Evolutionary conservation across 257 asterid species (phyloP).

Genomic region (Plantago elongata): DNA sequence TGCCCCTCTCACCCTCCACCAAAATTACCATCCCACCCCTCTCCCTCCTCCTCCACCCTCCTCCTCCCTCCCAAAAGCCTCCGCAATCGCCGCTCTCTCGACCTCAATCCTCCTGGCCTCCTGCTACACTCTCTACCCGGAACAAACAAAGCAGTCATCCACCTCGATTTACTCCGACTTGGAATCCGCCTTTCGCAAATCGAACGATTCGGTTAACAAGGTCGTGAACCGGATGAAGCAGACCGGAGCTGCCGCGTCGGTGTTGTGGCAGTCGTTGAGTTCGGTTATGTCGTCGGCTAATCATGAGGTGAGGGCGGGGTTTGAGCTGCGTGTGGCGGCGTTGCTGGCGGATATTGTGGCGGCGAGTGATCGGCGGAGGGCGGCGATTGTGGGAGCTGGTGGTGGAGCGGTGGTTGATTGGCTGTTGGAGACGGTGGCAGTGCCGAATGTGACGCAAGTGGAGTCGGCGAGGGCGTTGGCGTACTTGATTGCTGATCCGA

Average conservation of each 20-base stretch:
- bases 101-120: constrained; percentile 50
- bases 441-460: constrained; percentile 64
- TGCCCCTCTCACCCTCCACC: constrained; percentile 24
- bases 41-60: constrained; percentile 1
- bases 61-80: constrained; percentile 25
- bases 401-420: constrained; percentile 96
- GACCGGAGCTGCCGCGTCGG: constrained; percentile 87
- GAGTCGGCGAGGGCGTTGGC: constrained; percentile 98
- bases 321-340: constrained; percentile 93
- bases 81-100: constrained; percentile 43
- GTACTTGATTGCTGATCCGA: constrained; percentile 75
- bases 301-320: constrained; percentile 89
- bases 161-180: constrained; percentile 39
- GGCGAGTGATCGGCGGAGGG: constrained; percentile 81
- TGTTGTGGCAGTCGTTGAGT: constrained; percentile 84
- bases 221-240: constrained; percentile 62
- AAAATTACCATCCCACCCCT: constrained; percentile 2
- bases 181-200: constrained; percentile 47
- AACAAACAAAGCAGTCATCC: constrained; percentile 13
- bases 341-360: constrained; percentile 90
- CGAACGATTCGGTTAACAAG: constrained; percentile 49
- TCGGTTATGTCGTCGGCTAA: constrained; percentile 94
- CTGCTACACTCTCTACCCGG: constrained; percentile 29
- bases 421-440: constrained; percentile 78
- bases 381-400: constrained; percentile 93